Conservation (phyloP, 345 rosid species). For the Mallotus nudiflorus region DNA sequence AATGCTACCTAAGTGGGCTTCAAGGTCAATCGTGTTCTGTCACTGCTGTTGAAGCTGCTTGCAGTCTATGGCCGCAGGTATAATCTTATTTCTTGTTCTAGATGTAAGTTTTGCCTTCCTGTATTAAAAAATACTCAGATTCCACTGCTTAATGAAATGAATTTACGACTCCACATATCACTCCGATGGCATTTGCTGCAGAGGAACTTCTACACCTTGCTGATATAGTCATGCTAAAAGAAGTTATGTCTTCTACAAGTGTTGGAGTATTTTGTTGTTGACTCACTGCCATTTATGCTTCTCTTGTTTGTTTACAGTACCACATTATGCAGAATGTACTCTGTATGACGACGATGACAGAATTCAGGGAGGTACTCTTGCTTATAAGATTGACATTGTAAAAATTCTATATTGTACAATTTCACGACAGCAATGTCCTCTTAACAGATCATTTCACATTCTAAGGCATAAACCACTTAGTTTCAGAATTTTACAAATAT, state of each 20-base stretch:
- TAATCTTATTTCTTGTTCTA: not conserved
- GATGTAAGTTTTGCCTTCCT: not conserved
- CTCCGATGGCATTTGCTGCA: too few relatives aligned
- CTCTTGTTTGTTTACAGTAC: slow-evolving; percentile 56
- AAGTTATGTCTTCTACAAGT: not conserved
- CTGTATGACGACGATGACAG: slow-evolving; percentile 76
- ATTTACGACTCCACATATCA: not conserved
- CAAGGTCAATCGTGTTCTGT: slow-evolving; percentile 61
- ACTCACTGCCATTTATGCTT: not conserved
- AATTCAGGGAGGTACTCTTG: slow-evolving; percentile 61
- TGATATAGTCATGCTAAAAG: not conserved
- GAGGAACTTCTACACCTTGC: not conserved
- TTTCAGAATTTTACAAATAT: not conserved
- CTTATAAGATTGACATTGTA: not conserved
- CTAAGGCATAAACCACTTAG: not conserved
- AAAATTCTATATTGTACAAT: not conserved
- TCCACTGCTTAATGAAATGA: not conserved
- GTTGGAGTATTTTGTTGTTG: not conserved
- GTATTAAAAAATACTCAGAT: not conserved
- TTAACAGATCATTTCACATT: not conserved
- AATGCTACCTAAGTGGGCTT: slow-evolving; percentile 50
- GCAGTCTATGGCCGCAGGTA: slow-evolving; percentile 71
- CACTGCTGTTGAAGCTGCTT: slow-evolving; percentile 59
- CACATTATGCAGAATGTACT: slow-evolving; percentile 66
- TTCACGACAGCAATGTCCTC: not conserved